Evolutionary conservation across 495 filamentous ascomycete species (phyloP).

Genomic region (Daldinia caldariorum): DNA sequence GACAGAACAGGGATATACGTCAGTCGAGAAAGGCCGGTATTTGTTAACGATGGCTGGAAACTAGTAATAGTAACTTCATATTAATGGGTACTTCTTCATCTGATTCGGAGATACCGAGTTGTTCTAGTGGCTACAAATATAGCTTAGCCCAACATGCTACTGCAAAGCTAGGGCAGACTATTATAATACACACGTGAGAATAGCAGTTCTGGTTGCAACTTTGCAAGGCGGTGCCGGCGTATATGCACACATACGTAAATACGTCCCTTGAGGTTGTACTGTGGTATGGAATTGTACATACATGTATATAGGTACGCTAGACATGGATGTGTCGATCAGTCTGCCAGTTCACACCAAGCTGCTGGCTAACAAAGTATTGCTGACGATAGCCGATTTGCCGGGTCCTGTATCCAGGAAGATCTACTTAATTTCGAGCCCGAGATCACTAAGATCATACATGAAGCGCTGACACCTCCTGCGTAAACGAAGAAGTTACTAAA

Average conservation of each 20-base stretch:
- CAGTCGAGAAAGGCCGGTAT: conserved; percentile 27
- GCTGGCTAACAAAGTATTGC: conserved; percentile 1
- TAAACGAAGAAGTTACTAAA: neutral
- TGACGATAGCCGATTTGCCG: conserved; percentile 9
- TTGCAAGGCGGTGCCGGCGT: conserved; percentile 11
- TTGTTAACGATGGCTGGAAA: conserved; percentile 29
- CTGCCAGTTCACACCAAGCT: conserved; percentile 16
- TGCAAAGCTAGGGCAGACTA: conserved; percentile 18
- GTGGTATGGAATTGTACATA: conserved; percentile 20
- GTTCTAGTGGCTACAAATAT: conserved; percentile 32
- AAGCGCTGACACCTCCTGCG: neutral
- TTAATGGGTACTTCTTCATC: conserved; percentile 23
- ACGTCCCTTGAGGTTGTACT: conserved; percentile 38
- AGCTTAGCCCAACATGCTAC: conserved; percentile 31
- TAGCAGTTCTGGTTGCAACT: conserved; percentile 22
- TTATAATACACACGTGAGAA: conserved; percentile 16
- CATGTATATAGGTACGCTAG: neutral
- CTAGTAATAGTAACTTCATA: conserved; percentile 38
- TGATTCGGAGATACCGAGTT: conserved; percentile 39
- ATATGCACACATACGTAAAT: conserved; percentile 28
- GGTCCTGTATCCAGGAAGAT: conserved; percentile 17
- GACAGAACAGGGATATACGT: conserved; percentile 40
- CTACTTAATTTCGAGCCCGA: conserved; percentile 19
- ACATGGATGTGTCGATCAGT: conserved; percentile 41
- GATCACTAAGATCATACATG: conserved; percentile 6